Conservation (phyloP, 2,329 filamentous ascomycete genomes). For the Colletotrichum phormii region DNA sequence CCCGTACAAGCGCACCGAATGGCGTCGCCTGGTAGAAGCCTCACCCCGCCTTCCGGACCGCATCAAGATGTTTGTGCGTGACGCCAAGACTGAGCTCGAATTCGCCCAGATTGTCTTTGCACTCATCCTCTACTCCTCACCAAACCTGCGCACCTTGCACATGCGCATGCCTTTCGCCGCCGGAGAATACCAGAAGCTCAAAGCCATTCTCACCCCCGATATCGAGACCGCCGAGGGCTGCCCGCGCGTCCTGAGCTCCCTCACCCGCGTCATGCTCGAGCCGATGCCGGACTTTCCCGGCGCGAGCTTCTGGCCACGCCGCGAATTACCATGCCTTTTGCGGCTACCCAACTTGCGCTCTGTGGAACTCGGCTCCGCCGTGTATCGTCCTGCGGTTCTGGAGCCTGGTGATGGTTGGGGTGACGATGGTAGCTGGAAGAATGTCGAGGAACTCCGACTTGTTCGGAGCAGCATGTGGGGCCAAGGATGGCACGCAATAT, state of each 20-base stretch:
- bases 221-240: conserved; percentile 28
- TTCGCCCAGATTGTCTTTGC: conserved; percentile 34
- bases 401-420: conserved; percentile 33
- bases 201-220: conserved; percentile 31
- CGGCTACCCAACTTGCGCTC: conserved; percentile 31
- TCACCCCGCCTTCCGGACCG: conserved; percentile 23
- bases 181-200: conserved; percentile 34
- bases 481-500: conserved; percentile 32
- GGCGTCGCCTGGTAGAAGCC: conserved; percentile 28
- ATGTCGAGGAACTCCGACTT: conserved; percentile 34
- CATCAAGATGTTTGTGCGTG: conserved; percentile 26
- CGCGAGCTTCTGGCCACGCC: conserved; percentile 32
- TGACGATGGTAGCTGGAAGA: conserved; percentile 35
- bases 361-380: conserved; percentile 29
- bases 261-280: conserved; percentile 35
- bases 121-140: conserved; percentile 33
- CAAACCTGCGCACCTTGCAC: conserved; percentile 26
- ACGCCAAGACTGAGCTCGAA: conserved; percentile 27
- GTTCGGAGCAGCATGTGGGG: conserved; percentile 36
- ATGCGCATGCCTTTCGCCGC: conserved; percentile 36
- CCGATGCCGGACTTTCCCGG: conserved; percentile 35
- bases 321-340: conserved; percentile 30
- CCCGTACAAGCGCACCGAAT: conserved; percentile 34
- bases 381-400: conserved; percentile 30
- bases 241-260: conserved; percentile 31